Percentiles rank a stretch among this genome's conserved stretches.
These are phyloP conservation scores for Claviceps quebecensis DNA, from an alignment of 2,329 filamentous ascomycete genomes.

Conservation along the genomic window DNA sequence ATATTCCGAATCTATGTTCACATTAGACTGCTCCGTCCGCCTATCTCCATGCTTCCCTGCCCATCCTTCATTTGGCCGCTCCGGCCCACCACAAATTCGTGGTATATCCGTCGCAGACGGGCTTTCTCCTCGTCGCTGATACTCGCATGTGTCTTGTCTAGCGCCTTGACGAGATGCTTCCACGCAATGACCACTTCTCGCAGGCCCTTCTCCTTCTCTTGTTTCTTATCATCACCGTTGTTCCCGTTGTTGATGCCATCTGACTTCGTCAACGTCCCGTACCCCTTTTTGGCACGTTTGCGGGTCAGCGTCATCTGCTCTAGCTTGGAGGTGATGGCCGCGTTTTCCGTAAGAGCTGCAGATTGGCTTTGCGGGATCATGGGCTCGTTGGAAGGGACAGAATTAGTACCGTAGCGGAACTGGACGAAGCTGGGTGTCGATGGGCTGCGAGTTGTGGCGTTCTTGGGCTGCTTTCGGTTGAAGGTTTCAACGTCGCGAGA, in stretches of 20 bases:
- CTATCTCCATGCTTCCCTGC: conserved; percentile 82
- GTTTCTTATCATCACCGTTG: conserved; percentile 13
- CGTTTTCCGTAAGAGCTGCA: conserved; percentile 55
- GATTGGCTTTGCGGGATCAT: conserved; percentile 34
- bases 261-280: conserved; percentile 9
- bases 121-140: conserved; percentile 66
- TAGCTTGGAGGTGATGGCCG: conserved; percentile 68
- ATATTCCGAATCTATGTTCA: conserved; percentile 22
- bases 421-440: conserved; percentile 52
- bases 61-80: conserved; percentile 94
- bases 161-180: conserved; percentile 66
- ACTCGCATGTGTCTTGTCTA: conserved; percentile 65
- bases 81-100: conserved; percentile 81
- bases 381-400: conserved; percentile 26
- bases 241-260: conserved; percentile 10
- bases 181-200: conserved; percentile 70
- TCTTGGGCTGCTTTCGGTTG: conserved; percentile 12
- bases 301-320: conserved; percentile 62
- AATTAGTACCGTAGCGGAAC: conserved; percentile 62
- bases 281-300: conserved; percentile 26
- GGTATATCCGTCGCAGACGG: conserved; percentile 68
- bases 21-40: conserved; percentile 88
- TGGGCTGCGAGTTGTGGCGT: conserved; percentile 23
- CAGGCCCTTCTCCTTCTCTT: conserved; percentile 17
- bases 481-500: conserved; percentile 15